These are phyloP conservation scores for Neocallimastix lanati DNA, from an alignment of 192 early-diverging fungal species.

Conservation along the genomic window DNA sequence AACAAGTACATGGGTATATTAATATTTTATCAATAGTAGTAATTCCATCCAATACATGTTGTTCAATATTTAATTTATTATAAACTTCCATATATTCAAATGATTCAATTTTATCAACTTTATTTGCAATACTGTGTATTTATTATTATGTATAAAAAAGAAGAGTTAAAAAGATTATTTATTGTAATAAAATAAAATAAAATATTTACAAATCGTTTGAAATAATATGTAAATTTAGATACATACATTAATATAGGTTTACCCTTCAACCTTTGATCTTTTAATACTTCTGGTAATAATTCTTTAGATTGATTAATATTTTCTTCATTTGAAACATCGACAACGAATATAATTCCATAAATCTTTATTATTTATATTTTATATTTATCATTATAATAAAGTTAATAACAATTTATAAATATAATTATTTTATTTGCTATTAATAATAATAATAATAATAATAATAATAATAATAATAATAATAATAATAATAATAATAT, in stretches of 20 bases:
- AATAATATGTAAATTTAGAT: neutral
- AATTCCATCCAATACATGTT: neutral
- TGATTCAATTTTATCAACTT: neutral
- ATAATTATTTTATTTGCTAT: too few relatives aligned
- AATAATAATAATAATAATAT: too few relatives aligned
- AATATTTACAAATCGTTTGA: too few relatives aligned
- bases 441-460: too few relatives aligned
- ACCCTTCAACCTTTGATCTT: neutral
- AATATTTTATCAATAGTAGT: neutral
- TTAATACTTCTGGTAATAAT: neutral
- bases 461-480: too few relatives aligned
- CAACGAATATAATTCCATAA: neutral
- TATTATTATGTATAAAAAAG: too few relatives aligned
- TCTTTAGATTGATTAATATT: neutral
- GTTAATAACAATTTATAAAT: too few relatives aligned
- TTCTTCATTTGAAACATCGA: neutral
- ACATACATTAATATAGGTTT: neutral
- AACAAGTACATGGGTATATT: neutral
- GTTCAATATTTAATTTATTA: neutral
- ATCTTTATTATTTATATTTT: neutral
- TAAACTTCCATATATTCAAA: neutral
- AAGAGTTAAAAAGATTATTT: too few relatives aligned
- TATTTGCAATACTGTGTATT: neutral
- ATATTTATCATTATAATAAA: too few relatives aligned
- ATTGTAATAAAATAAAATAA: too few relatives aligned